Evolutionary conservation across 305 asterid species (phyloP), one percentile per base, ranked within the genome.

Genomic region (Nicotiana rustica): DNA sequence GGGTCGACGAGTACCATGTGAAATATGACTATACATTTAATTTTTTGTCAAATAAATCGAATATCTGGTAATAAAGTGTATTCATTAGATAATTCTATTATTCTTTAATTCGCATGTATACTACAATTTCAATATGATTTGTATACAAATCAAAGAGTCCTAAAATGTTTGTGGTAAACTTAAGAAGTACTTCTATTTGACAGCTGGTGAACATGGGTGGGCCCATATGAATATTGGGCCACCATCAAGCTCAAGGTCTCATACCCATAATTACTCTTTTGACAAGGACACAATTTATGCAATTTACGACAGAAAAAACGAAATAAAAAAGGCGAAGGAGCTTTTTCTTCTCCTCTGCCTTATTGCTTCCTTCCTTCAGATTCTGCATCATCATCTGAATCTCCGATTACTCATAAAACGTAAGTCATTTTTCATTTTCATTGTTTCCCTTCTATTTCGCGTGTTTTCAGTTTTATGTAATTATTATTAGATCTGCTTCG

Each of bases 161-260:
- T 41, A 6, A 41, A 41, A 41, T 38, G 44, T 6, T 41, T 41
- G 47, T 41, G 47, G 47, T 41, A 41, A 41, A 41, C 47, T 41
- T 41, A 41, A 6, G 8, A 1, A 6, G 44, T 6, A 38, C 10
- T 41, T 6, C 47, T 52, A 52, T 75, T 25, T 7, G 47, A 76
- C 66, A 76, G 80, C 65, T 76, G 65, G 66, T 15, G 31, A 75
- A 76, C 80, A 76, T 76, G 80, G 47, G 66, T 76, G 66, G 66
- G 66, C 80, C 67, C 66, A 76, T 55, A 31, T 31, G 10, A 18
- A 52, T 25, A 31, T 52, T 76, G 80, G 66, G 66, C 66, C 66
- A 76, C 66, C 65, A 5, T 71, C 17, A 49, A 49, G 56, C 56
- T 12, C 15, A 49, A 2, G 4, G n/a, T 52, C 17, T 52, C 59